Base-by-base conservation (phyloP, 1,284 basidiomycete genomes). In the Chalciporus sp. region DNA sequence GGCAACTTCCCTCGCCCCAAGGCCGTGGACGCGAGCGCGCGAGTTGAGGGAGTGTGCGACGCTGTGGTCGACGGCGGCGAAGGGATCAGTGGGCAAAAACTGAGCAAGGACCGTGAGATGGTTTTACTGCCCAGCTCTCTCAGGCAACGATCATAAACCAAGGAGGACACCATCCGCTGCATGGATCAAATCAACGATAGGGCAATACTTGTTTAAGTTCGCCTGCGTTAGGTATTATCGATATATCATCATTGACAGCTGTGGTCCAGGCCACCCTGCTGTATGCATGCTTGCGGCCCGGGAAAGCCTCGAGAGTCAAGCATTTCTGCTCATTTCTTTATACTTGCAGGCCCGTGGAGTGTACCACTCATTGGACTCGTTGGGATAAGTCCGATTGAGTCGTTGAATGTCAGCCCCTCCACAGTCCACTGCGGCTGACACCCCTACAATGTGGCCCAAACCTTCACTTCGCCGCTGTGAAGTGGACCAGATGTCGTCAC, bases 351-450 rank as follows among this genome's bases (percentile, higher is more conserved):
- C 11, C 14, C 4, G 12, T 16, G 14, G 31, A 6, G 12, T 12
- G 31, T 14, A 33, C 6, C 35, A 37, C 35, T 6, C 35, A 17
- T 37, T 37, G 35, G 9, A 11, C 7, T n/a, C n/a, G n/a, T n/a
- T n/a, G n/a, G n/a, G n/a, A n/a, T 7, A n/a, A 17, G 35, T 37
- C 16, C 16, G 17, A 37, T 37, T 14, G 33, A 35, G 33, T 35
- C 33, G 4, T 16, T 37, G 35, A 37, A 37, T 37, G 35, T 37
- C n/a, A 37, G 35, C 35, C 35, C 17, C 35, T 17, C n/a, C n/a
- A 37, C 35, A 37, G 7, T 7, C 29, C 29, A 14, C 4, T 37
- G 35, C 17, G 62, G 62, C 63, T 67, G 65, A 64, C 63, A 50
- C 47, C 51, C 28, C 52, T 41, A 42, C 57, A 49, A 63, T 55